Evolutionary conservation across 2,329 filamentous ascomycete species (phyloP), one percentile per base, ranked within the genome.

Genomic region (Alternaria brassicicola): DNA sequence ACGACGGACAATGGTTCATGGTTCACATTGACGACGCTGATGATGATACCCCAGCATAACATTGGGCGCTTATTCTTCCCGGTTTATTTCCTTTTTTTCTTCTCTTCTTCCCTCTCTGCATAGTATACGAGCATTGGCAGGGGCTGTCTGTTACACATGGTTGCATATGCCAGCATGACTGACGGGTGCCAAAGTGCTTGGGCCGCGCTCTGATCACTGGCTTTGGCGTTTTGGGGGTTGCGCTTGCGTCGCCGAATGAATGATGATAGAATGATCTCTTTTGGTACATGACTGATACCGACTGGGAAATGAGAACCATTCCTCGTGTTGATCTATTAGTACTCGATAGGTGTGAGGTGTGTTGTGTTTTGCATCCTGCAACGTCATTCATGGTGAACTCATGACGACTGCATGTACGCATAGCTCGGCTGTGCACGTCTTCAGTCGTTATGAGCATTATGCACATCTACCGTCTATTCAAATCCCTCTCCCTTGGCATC

Each of bases 171-270:
- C 59, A 64, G 60, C 62, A 62, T 66, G 61, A 63, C 51, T 17
- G 61, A 63, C 61, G 50, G 71, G 73, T 72, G 69, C 73, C 73
- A 73, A 76, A 76, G 73, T 75, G 73, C 73, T 76, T 75, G 73
- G 73, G 71, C 71, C 67, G 58, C 51, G 57, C 65, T 56, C 64
- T 64, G 64, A 57, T 41, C 52, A 56, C 60, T 66, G 67, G 68
- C 67, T 68, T 58, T 57, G 72, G 71, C 68, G 72, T 75, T 73
- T 53, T 61, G 53, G 31, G 23, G 48, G 31, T 38, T 49, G 31
- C 43, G 43, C 43, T 25, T 47, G 43, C 43, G 43, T 35, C 25
- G 30, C 43, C 43, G n/a, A 21, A 47, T 23, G 43, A 21, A 35
- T 47, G 43, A 47, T 47, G 43, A 47, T 21, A 10, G 31, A 21